phyloP scores from a whole-genome alignment of 805 yeast genomes.

The Yarrowia sp. region DNA sequence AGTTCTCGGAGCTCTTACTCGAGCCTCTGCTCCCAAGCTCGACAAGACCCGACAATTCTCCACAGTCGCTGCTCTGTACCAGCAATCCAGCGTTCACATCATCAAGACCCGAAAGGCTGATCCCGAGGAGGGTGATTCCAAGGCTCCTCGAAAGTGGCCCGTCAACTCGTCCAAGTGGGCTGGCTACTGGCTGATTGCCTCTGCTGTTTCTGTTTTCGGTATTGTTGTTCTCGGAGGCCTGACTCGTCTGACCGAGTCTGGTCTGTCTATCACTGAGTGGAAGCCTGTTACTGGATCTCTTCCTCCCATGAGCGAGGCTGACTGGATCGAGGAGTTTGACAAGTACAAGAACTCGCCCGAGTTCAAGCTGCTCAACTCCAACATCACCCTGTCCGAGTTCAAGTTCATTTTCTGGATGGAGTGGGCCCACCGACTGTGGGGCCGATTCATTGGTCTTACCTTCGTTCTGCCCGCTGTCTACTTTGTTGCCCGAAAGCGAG shows the following conservation, averaged over 20 bases:
- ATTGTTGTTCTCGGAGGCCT: slow-evolving; percentile 96
- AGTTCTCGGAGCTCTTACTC: slow-evolving; percentile 6
- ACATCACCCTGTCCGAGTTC: slow-evolving; percentile 86
- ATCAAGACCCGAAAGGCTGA: slow-evolving; percentile 19
- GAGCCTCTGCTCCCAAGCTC: slow-evolving; percentile 12
- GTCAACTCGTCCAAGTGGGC: slow-evolving; percentile 53
- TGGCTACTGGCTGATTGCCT: slow-evolving; percentile 85
- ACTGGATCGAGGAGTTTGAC: slow-evolving; percentile 83
- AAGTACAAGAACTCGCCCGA: slow-evolving; percentile 88
- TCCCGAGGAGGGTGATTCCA: neutral
- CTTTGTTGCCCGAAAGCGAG: slow-evolving; percentile 63
- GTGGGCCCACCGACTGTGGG: slow-evolving; percentile 94
- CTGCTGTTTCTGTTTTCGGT: slow-evolving; percentile 87
- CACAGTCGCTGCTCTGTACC: slow-evolving; percentile 8
- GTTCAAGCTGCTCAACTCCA: slow-evolving; percentile 82
- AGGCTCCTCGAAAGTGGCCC: slow-evolving; percentile 34
- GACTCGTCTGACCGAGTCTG: slow-evolving; percentile 93
- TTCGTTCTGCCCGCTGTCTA: slow-evolving; percentile 83
- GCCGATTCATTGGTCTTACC: slow-evolving; percentile 82
- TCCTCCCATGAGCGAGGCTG: slow-evolving; percentile 77
- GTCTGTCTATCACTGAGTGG: slow-evolving; percentile 97
- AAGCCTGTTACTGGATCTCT: slow-evolving; percentile 93
- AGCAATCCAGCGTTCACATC: slow-evolving; percentile 19
- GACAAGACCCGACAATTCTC: slow-evolving; percentile 25
- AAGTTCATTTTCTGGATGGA: slow-evolving; percentile 95